These are phyloP conservation scores for Metschnikowia proteae DNA, from an alignment of 805 yeast species.

Conservation along the genomic window DNA sequence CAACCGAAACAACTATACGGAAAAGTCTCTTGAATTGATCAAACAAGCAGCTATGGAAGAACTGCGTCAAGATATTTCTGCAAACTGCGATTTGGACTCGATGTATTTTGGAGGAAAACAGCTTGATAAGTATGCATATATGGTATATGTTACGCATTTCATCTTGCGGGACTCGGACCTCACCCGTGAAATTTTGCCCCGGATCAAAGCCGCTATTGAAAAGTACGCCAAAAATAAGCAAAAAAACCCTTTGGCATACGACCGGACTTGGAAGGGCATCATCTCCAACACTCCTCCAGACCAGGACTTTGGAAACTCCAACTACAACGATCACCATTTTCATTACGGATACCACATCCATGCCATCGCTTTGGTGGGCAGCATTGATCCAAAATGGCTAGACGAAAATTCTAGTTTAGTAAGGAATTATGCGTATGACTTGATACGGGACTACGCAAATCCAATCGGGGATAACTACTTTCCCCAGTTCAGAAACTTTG, in stretches of 20 bases:
- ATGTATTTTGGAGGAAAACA: conserved; percentile 90
- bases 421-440: conserved; percentile 50
- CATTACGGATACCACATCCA: conserved; percentile 74
- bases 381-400: conserved; percentile 47
- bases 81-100: conserved; percentile 66
- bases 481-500: conserved; percentile 66
- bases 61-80: conserved; percentile 49
- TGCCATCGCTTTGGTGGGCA: conserved; percentile 61
- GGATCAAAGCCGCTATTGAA: conserved; percentile 63
- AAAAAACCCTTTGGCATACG: conserved; percentile 70
- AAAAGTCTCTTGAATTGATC: conserved; percentile 35
- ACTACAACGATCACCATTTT: conserved; percentile 73
- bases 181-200: conserved; percentile 49
- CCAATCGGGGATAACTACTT: conserved; percentile 55
- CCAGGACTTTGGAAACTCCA: conserved; percentile 70
- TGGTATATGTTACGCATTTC: conserved; percentile 67
- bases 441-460: conserved; percentile 66
- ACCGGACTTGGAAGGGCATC: conserved; percentile 73
- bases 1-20: conserved; percentile 21
- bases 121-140: conserved; percentile 85
- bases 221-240: conserved; percentile 71
- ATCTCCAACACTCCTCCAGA: conserved; percentile 62
- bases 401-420: conserved; percentile 28
- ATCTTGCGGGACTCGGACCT: conserved; percentile 55
- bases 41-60: conserved; percentile 46